These are phyloP conservation scores for Ophiostoma piceae DNA, from an alignment of 2,329 filamentous ascomycete species.

Conservation along the genomic window DNA sequence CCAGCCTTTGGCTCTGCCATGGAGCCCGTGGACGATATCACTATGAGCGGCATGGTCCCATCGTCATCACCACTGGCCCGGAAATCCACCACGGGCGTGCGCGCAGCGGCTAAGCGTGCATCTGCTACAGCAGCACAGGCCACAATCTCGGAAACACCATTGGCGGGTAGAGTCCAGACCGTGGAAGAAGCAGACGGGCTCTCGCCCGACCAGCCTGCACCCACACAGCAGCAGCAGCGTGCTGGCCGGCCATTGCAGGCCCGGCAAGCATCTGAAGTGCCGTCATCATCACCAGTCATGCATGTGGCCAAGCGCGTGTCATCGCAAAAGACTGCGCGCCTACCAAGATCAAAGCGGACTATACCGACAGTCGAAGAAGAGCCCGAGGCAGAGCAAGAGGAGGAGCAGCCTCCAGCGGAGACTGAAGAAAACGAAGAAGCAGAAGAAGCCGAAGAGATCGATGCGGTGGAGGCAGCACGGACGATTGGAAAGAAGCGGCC, in stretches of 20 bases:
- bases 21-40: background rate
- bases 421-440: conserved; percentile 26
- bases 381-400: conserved; percentile 26
- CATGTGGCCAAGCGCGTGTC: conserved; percentile 15
- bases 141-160: background rate
- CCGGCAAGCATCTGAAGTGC: conserved; percentile 19
- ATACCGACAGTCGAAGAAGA: conserved; percentile 1
- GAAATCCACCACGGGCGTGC: conserved; percentile 20
- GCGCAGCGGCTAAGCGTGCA: background rate
- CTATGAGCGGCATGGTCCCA: background rate
- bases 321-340: background rate
- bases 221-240: background rate
- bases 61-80: conserved; percentile 27
- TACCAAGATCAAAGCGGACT: background rate
- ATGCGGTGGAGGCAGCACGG: conserved; percentile 40
- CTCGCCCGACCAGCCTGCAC: conserved; percentile 24
- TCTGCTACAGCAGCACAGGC: background rate
- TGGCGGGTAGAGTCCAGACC: background rate
- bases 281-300: conserved; percentile 20
- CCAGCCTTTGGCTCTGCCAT: conserved; percentile 16
- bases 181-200: conserved; percentile 25
- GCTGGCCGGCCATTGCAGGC: background rate
- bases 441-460: conserved; percentile 43
- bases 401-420: conserved; percentile 25
- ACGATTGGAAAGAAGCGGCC: conserved; percentile 42